A percentile compares a stretch with the other conserved stretches of the same genome.
phyloP scores from a whole-genome alignment of 2,329 filamentous ascomycete genomes.

The Thielaviopsis cerberus region DNA sequence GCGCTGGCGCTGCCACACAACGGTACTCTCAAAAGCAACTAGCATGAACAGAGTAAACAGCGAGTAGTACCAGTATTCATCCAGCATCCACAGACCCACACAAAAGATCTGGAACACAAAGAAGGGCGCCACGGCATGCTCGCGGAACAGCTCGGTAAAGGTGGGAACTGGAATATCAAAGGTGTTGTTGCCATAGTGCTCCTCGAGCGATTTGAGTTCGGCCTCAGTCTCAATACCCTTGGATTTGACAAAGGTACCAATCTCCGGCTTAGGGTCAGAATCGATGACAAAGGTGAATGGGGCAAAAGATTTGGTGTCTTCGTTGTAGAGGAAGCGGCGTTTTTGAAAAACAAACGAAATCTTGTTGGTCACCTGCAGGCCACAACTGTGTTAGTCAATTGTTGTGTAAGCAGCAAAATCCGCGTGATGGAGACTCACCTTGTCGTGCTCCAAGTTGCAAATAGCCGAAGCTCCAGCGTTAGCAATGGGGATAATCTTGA shows the following conservation, averaged over 20 bases:
- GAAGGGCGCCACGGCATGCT: slow-evolving; percentile 95
- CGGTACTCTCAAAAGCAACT: slow-evolving; percentile 90
- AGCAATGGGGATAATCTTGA: slow-evolving; percentile 78
- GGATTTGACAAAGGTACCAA: slow-evolving; percentile 62
- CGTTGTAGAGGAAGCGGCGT: slow-evolving; percentile 75
- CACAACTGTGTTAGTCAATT: background rate
- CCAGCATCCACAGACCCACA: slow-evolving; percentile 92
- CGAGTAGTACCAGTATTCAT: slow-evolving; percentile 99
- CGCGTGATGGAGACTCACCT: slow-evolving; percentile 27
- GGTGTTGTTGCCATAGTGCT: slow-evolving; percentile 88
- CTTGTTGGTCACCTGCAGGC: slow-evolving; percentile 45
- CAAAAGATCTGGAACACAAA: slow-evolving; percentile 99
- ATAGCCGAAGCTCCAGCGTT: slow-evolving; percentile 86
- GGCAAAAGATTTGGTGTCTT: slow-evolving; percentile 53
- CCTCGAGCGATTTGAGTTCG: slow-evolving; percentile 63
- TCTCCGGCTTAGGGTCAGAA: slow-evolving; percentile 58
- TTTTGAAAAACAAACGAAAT: slow-evolving; percentile 94
- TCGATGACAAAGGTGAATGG: slow-evolving; percentile 75
- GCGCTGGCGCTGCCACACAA: slow-evolving; percentile 95
- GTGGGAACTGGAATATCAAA: slow-evolving; percentile 96
- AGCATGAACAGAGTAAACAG: slow-evolving; percentile 98
- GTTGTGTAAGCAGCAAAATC: no score
- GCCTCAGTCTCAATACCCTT: slow-evolving; percentile 54
- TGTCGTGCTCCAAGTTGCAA: slow-evolving; percentile 61
- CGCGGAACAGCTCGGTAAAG: slow-evolving; percentile 89